phyloP scores from a whole-genome alignment of 495 filamentous ascomycete species.

The Podospora australis region DNA sequence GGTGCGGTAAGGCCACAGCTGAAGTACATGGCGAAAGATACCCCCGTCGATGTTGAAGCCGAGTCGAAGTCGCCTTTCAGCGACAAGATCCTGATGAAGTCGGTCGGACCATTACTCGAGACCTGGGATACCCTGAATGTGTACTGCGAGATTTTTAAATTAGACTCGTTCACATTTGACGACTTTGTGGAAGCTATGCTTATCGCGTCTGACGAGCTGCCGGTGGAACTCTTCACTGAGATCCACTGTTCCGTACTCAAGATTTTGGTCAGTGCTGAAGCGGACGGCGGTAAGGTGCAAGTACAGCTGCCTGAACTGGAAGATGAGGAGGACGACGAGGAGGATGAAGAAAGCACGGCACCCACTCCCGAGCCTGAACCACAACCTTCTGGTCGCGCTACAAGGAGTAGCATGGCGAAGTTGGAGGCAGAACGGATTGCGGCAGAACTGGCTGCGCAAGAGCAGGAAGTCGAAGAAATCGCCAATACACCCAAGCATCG shows the following conservation, averaged over 20 bases:
- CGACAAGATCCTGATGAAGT: conserved; percentile 67
- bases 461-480: conserved; percentile 32
- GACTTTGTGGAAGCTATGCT: conserved; percentile 88
- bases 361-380: conserved; percentile 63
- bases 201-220: conserved; percentile 65
- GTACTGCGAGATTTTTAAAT: conserved; percentile 83
- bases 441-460: conserved; percentile 46
- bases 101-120: conserved; percentile 73
- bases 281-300: conserved; percentile 70
- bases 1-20: conserved; percentile 61
- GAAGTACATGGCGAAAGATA: conserved; percentile 66
- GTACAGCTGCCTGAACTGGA: conserved; percentile 73
- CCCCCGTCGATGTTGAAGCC: conserved; percentile 29
- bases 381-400: conserved; percentile 61
- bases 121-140: conserved; percentile 96
- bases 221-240: conserved; percentile 85
- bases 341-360: conserved; percentile 53
- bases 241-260: conserved; percentile 89
- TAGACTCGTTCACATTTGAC: conserved; percentile 97
- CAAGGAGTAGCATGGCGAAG: conserved; percentile 77
- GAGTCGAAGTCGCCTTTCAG: conserved; percentile 22
- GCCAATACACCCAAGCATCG: conserved; percentile 52
- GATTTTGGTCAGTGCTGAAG: conserved; percentile 67
- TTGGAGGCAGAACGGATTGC: conserved; percentile 60
- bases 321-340: conserved; percentile 51